These are phyloP conservation scores for Lipomyces chichibuensis DNA, from an alignment of 805 yeast genomes.

Conservation along the genomic window DNA sequence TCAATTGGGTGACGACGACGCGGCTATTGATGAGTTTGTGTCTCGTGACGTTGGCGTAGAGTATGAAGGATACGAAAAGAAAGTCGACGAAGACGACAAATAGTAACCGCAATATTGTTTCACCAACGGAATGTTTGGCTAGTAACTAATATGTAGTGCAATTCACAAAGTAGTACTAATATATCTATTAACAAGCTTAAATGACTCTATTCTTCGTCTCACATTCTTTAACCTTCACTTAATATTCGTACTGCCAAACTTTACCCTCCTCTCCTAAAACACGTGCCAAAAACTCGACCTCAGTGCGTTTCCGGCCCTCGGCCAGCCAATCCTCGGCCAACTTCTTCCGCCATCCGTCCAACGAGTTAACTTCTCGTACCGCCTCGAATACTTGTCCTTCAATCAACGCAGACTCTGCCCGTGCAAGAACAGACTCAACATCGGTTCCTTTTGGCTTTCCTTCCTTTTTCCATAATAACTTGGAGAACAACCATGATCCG, in stretches of 20 bases:
- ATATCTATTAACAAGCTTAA: not conserved
- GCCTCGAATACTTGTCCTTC: slow-evolving; percentile 83
- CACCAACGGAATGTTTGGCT: no score
- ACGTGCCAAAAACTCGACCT: slow-evolving; percentile 77
- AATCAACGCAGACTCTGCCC: slow-evolving; percentile 74
- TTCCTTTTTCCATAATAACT: slow-evolving; percentile 70
- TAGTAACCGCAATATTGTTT: not conserved
- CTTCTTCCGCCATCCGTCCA: slow-evolving; percentile 91
- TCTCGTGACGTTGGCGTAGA: not conserved
- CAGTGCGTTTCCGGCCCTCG: slow-evolving; percentile 87
- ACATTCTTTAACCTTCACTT: not conserved
- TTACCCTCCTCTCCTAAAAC: slow-evolving; percentile 47
- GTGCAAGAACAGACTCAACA: slow-evolving; percentile 83
- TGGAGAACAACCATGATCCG: slow-evolving; percentile 75
- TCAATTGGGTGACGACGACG: slow-evolving; percentile 26
- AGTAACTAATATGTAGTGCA: not conserved
- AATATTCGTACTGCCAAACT: slow-evolving; percentile 34
- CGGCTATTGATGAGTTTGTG: slow-evolving; percentile 17
- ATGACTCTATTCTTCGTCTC: not conserved
- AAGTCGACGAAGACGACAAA: not conserved
- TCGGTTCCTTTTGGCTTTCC: slow-evolving; percentile 84
- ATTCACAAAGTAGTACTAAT: not conserved
- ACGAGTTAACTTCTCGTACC: slow-evolving; percentile 84
- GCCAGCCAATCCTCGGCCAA: slow-evolving; percentile 89
- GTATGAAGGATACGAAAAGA: slow-evolving; percentile 9